Evolutionary conservation across 208 protist species (phyloP).

Genomic region (Crithidia acanthocephali): DNA sequence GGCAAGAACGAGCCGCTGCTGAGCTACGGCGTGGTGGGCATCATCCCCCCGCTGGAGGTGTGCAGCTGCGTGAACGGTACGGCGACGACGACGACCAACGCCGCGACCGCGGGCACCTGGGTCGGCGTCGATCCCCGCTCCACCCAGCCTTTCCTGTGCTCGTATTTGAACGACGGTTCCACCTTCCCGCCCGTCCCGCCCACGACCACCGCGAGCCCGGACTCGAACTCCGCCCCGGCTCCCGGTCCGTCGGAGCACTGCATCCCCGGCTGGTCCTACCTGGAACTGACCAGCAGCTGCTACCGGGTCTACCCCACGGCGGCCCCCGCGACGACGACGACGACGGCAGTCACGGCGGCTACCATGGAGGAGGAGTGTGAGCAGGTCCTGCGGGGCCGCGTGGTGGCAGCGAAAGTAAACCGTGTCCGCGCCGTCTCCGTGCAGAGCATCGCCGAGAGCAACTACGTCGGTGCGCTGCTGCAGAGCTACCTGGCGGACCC

Average conservation of each 20-base stretch:
- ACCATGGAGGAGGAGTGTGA: constrained; percentile 52
- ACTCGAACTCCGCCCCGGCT: constrained; percentile 5
- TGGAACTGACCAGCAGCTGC: constrained; percentile 31
- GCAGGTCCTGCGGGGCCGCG: constrained; percentile 29
- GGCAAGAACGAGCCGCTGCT: constrained; percentile 39
- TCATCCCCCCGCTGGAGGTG: constrained; percentile 19
- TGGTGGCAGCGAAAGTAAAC: constrained; percentile 28
- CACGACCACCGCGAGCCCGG: constrained; percentile 26
- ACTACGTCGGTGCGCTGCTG: constrained; percentile 48
- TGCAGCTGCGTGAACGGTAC: constrained; percentile 7
- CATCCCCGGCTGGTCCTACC: constrained; percentile 33
- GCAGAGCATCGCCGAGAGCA: constrained; percentile 50
- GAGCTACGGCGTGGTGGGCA: constrained; percentile 51
- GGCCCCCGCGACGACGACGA: neutral
- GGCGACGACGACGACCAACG: neutral
- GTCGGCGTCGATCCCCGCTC: constrained; percentile 47
- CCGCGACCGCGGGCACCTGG: constrained; percentile 38
- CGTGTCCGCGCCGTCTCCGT: constrained; percentile 47
- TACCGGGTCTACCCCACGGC: constrained; percentile 36
- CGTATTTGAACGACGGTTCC: constrained; percentile 74
- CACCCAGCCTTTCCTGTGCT: constrained; percentile 66
- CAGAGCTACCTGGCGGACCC: constrained; percentile 18
- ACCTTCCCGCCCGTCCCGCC: constrained; percentile 24
- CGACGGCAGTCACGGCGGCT: constrained; percentile 33
- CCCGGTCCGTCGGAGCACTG: constrained; percentile 20